Base-by-base conservation (phyloP, 106 monocot genomes). In the Dendrobium nobile region DNA sequence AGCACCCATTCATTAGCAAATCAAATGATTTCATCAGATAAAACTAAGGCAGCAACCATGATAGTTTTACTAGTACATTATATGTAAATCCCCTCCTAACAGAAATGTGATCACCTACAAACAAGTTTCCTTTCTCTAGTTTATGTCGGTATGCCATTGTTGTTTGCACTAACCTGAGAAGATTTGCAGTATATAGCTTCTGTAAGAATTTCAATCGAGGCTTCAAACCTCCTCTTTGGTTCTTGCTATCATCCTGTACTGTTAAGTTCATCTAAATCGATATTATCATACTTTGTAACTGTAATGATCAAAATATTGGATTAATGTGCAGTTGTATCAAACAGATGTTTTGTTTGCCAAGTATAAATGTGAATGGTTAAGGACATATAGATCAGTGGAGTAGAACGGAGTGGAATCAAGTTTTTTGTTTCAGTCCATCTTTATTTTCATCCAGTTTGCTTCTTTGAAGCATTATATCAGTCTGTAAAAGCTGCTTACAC, bases 401-500 rank as follows among this genome's bases (percentile, higher is more conserved):
- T 51, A 16, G 51, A 51, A 51, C 1, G 2, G 51, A 15, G 51
- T 13, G 51, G 13, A 51, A 51, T 13, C 10, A 51, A 51, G 13
- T 13, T 1, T 2, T 1, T 51, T 51, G 3, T 27, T 70, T 70
- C 70, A 31, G 70, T 67, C 28, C 19, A 43, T 43, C 64, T 27
- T 18, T 78, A 13, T 65, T 16, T 13, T 18, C 42, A 43, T 61
- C 31, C 37, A 54, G 72, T 54, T 76, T 54, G 47, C 78, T 73
- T 56, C 54, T 72, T 4, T 75, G 24, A 77, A 28, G 84, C 78
- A 51, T 56, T 82, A 82, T n/a, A 80, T 48, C 61, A n/a, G 78
- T 81, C 78, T 75, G 19, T 82, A 82, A 26, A 85, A 81, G 78
- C 79, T 78, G 83, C 85, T 84, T 86, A 55, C 83, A 70, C 9